Base-by-base conservation (phyloP, 805 yeast genomes). In the Sugiyamaella boreocaroliniensis region DNA sequence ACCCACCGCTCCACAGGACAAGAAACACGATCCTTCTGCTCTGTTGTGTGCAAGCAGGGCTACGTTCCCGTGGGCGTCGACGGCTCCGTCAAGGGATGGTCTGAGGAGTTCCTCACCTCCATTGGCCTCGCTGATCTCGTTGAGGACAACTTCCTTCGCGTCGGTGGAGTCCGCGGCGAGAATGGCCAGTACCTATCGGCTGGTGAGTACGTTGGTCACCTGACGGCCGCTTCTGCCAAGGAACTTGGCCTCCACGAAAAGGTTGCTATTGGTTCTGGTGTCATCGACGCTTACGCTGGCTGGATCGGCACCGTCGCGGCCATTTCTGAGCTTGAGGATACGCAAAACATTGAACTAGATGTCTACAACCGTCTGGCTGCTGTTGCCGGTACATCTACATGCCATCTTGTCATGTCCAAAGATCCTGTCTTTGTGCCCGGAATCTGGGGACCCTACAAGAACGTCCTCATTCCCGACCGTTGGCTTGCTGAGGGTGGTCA, bases 401-500 rank as follows among this genome's bases (percentile, higher is more conserved):
- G 99, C 67, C 98, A 93, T 69, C 83, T 93, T 61, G 89, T 88
- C 53, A 77, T 92, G 77, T 85, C 95, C 29, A 77, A 80, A 55
- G 84, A 87, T 29, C 86, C 96, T 0, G 81, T 89, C 44, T 90
- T 92, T 67, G 98, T 92, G 9, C 81, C 88, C 44, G 99, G 99
- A 55, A 97, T 93, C 34, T 93, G 99, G 99, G 99, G 99, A 12
- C 99, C 99, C 1, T 93, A 93, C 71, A 78, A 89, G 63, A 96
- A 90, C 68, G 96, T 88, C 4, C 77, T 92, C 74, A 86, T 95
- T n/a, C 85, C 86, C 29, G 89, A 83, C 5, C 84, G 76, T 64
- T 93, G 98, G 98, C 76, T 90, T 58, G 96, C 98, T 12, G 99
- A 93, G 71, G 99, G 99, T 65, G 99, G 99, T n/a, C 99, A 93